Evolutionary conservation across 768 basidiomycete species (phyloP), one percentile per base, ranked within the genome.

Genomic region (Mycena amicta): DNA sequence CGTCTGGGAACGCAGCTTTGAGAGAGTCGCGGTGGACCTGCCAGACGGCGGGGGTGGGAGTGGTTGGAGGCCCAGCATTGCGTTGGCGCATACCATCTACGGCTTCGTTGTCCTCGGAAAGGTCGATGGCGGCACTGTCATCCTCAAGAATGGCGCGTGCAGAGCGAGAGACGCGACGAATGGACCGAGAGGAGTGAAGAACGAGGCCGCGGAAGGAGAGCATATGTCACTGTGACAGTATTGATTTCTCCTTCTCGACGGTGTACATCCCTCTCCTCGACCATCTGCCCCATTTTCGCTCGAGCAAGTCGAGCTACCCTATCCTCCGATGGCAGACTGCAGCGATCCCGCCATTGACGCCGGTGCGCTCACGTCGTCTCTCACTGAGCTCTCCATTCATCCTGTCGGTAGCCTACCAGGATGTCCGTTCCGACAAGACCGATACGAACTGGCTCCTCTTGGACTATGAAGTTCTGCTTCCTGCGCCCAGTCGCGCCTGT

Each of bases 391-490:
- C 30, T 41, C 31, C n/a, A n/a, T n/a, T n/a, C n/a, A n/a, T n/a
- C 55, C 50, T 66, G 53, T 45, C 56, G 28, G 37, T 70, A 93
- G 95, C 93, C 29, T 96, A 97, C 80, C 79, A 84, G 72, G 90
- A 94, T 65, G 89, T 97, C 54, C 88, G 95, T 64, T 81, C 79
- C 61, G 87, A 92, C 80, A 94, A 94, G 69, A 80, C 87, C 37
- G 90, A 92, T 28, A 90, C 86, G 29, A 97, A 91, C 71, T 98
- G 94, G 94, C 70, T 95, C 45, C 78, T 98, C 56, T 75, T 97
- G 57, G 92, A 96, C 71, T 98, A 98, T 72, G 88, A 90, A 78
- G 88, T 68, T 41, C 5, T 55, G 12, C 11, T 25, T 13, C 47
- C 41, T 54, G n/a, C n/a, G n/a, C n/a, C n/a, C n/a, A n/a, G n/a